A percentile compares a stretch with the other conserved stretches of the same genome.
phyloP scores from a whole-genome alignment of 1,284 basidiomycete genomes.

The Xerocomus nothofagi region DNA sequence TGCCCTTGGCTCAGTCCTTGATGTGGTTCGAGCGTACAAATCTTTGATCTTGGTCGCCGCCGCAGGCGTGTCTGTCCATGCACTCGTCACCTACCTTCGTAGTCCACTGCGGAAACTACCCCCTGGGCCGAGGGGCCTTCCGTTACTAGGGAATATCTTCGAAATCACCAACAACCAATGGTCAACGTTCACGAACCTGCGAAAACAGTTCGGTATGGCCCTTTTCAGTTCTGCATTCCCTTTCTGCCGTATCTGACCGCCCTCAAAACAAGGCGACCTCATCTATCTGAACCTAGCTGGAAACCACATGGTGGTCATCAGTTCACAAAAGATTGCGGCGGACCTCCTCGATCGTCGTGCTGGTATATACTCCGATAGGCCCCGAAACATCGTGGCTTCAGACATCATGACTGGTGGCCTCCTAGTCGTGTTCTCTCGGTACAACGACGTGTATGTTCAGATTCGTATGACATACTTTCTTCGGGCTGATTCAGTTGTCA shows the following conservation, averaged over 20 bases:
- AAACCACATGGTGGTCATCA: conserved; percentile 8
- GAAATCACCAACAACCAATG: neutral
- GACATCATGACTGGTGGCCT: conserved; percentile 15
- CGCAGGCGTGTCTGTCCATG: conserved; percentile 1
- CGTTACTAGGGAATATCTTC: conserved; percentile 8
- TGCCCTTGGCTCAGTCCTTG: neutral
- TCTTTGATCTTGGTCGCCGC: neutral
- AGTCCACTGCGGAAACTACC: neutral
- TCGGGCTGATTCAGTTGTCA: neutral
- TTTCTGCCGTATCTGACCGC: neutral
- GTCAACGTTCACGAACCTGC: neutral
- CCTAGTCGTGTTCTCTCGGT: neutral
- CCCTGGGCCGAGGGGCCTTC: conserved; percentile 4
- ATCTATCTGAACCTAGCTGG: conserved; percentile 13
- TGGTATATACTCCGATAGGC: conserved; percentile 8
- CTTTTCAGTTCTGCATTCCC: too few relatives aligned
- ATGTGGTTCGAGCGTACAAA: neutral
- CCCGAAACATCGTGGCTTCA: conserved; percentile 8
- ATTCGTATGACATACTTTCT: neutral
- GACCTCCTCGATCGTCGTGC: conserved; percentile 15
- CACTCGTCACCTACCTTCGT: conserved; percentile 4
- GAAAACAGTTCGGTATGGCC: conserved; percentile 1
- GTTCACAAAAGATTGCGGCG: conserved; percentile 5
- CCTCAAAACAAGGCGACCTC: neutral
- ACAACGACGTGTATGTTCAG: conserved; percentile 7